phyloP scores from a whole-genome alignment of 2,329 filamentous ascomycete species.

The Lomentospora prolificans region DNA sequence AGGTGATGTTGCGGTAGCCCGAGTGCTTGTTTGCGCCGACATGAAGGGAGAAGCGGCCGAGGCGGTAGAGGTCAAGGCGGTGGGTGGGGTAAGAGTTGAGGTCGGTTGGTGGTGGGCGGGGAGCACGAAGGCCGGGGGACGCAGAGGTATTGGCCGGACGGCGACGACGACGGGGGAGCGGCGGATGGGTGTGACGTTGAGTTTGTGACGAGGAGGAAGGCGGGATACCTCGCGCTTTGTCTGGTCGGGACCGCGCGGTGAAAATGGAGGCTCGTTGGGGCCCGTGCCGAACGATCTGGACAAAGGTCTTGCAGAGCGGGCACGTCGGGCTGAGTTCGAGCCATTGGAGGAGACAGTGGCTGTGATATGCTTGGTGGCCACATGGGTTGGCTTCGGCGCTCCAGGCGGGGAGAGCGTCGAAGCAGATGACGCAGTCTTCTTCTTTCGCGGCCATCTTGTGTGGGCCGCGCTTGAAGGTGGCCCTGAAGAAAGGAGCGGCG shows the following conservation, averaged over 20 bases:
- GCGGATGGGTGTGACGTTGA: background rate
- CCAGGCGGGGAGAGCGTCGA: slow-evolving; percentile 48
- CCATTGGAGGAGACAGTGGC: slow-evolving; percentile 76
- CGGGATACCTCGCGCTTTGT: background rate
- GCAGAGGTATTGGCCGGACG: background rate
- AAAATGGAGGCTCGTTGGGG: background rate
- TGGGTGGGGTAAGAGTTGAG: slow-evolving; percentile 18
- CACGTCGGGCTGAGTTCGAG: slow-evolving; percentile 62
- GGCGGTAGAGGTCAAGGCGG: slow-evolving; percentile 63
- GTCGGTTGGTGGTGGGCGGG: slow-evolving; percentile 27
- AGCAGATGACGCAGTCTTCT: slow-evolving; percentile 73
- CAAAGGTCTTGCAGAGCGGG: slow-evolving; percentile 61
- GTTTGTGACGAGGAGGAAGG: background rate
- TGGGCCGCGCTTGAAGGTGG: slow-evolving; percentile 1
- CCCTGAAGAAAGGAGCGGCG: too few species aligned
- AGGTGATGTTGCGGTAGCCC: slow-evolving; percentile 63
- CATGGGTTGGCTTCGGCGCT: slow-evolving; percentile 66
- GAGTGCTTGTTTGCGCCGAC: slow-evolving; percentile 75
- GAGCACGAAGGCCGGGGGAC: background rate
- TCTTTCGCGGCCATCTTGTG: slow-evolving; percentile 13
- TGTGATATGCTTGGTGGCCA: slow-evolving; percentile 74
- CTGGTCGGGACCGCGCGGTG: background rate
- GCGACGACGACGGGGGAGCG: background rate
- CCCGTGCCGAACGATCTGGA: slow-evolving; percentile 39
- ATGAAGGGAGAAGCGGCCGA: slow-evolving; percentile 66